These are phyloP conservation scores for Aspergillus sp. DNA, from an alignment of 2,329 filamentous ascomycete species.

Conservation along the genomic window DNA sequence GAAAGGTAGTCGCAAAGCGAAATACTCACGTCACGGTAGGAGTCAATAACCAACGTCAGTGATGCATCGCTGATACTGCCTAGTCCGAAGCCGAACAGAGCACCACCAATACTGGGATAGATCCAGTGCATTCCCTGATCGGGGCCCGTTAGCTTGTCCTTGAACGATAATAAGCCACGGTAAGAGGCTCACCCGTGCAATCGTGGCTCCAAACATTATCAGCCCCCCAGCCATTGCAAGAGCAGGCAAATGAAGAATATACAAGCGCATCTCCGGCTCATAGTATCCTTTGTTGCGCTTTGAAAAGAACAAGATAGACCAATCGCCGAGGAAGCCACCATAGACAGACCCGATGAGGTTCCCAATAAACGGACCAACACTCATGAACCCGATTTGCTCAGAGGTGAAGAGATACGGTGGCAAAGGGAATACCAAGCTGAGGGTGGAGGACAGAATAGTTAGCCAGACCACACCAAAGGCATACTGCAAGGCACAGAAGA, in stretches of 20 bases:
- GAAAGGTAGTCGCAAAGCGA: neutral
- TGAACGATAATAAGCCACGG: neutral
- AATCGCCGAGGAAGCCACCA: constrained; percentile 44
- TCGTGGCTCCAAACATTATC: constrained; percentile 46
- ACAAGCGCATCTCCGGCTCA: constrained; percentile 54
- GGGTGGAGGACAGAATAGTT: constrained; percentile 33
- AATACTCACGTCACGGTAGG: constrained; percentile 38
- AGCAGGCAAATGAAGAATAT: constrained; percentile 37
- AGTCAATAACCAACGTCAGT: constrained; percentile 42
- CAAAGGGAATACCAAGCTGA: constrained; percentile 40
- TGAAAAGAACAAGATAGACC: constrained; percentile 45
- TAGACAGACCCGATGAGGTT: constrained; percentile 44
- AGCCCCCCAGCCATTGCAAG: constrained; percentile 46
- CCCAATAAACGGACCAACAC: constrained; percentile 41
- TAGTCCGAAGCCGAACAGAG: constrained; percentile 43
- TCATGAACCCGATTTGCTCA: constrained; percentile 37
- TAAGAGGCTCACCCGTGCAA: constrained; percentile 32
- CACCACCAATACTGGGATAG: constrained; percentile 41
- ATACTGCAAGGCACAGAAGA: constrained; percentile 46
- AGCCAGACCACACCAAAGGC: constrained; percentile 43
- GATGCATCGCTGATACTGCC: constrained; percentile 42
- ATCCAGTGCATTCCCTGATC: constrained; percentile 48
- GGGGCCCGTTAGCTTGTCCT: neutral
- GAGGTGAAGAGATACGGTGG: constrained; percentile 38
- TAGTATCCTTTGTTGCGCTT: constrained; percentile 50